Percentiles rank a stretch among this genome's conserved stretches.
These are phyloP conservation scores for Citeromyces matritensis DNA, from an alignment of 805 yeast species.

Conservation along the genomic window DNA sequence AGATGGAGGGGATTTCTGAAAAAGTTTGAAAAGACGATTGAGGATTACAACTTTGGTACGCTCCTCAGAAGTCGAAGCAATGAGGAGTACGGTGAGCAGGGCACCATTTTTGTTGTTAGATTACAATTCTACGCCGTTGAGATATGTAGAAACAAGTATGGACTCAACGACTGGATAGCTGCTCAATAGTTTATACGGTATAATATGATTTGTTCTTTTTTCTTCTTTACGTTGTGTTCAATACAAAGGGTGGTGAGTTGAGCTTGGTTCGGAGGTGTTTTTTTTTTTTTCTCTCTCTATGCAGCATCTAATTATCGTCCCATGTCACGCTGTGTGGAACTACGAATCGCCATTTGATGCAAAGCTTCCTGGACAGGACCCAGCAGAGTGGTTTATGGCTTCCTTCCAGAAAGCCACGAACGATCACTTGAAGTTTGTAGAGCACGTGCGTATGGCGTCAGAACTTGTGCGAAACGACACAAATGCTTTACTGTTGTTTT, in stretches of 20 bases:
- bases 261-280: no score
- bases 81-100: slow-evolving; percentile 68
- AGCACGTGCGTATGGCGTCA: slow-evolving; percentile 39
- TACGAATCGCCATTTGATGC: slow-evolving; percentile 1
- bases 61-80: slow-evolving; percentile 59
- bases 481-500: slow-evolving; percentile 9
- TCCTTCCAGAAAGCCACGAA: slow-evolving; percentile 54
- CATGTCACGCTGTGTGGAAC: slow-evolving; percentile 21
- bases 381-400: slow-evolving; percentile 56
- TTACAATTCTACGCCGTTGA: slow-evolving; percentile 93
- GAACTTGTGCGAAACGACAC: slow-evolving; percentile 13
- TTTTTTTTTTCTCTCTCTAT: no score
- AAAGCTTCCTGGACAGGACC: slow-evolving; percentile 17
- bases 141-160: slow-evolving; percentile 81
- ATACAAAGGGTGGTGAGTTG: no score
- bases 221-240: no score
- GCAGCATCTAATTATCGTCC: slow-evolving; percentile 33
- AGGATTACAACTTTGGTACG: slow-evolving; percentile 93
- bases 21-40: slow-evolving; percentile 63
- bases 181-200: slow-evolving; percentile 15
- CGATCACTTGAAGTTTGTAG: slow-evolving; percentile 51
- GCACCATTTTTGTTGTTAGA: slow-evolving; percentile 82
- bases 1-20: slow-evolving; percentile 86
- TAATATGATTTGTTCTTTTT: no score
- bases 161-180: slow-evolving; percentile 81